Evolutionary conservation across 2,329 filamentous ascomycete genomes (phyloP).

Genomic region (Penicillium sp.): DNA sequence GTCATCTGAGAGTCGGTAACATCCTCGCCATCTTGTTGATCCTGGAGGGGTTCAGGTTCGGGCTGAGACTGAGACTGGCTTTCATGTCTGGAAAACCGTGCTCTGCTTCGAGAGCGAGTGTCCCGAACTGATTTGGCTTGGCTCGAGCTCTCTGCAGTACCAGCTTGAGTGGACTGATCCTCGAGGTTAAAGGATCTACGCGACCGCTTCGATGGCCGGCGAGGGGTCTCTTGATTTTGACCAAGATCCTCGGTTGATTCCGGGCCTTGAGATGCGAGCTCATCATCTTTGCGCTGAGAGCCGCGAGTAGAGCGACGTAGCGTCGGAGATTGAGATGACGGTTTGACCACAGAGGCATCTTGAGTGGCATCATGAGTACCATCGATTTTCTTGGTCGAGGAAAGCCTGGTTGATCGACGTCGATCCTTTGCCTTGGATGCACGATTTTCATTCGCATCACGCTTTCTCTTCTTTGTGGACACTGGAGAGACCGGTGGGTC

Average conservation of each 20-base stretch:
- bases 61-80: conserved; percentile 3
- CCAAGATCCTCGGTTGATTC: background rate
- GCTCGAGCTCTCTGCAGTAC: conserved; percentile 10
- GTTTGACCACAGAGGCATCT: background rate
- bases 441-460: conserved; percentile 20
- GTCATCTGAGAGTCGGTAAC: conserved; percentile 18
- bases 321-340: conserved; percentile 19
- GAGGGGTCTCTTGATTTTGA: conserved; percentile 11
- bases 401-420: conserved; percentile 29
- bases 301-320: conserved; percentile 25
- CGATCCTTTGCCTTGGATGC: conserved; percentile 20
- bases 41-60: conserved; percentile 1
- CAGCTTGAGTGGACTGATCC: conserved; percentile 14
- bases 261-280: background rate
- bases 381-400: conserved; percentile 13
- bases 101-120: conserved; percentile 21
- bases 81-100: conserved; percentile 14
- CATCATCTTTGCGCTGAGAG: conserved; percentile 15
- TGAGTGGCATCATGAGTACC: conserved; percentile 11
- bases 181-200: conserved; percentile 30
- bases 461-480: conserved; percentile 34
- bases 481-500: conserved; percentile 2
- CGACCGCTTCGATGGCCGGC: conserved; percentile 24
- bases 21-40: background rate
- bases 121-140: conserved; percentile 14